Evolutionary conservation across 2,329 filamentous ascomycete genomes (phyloP), one percentile per base, ranked within the genome.

Genomic region (Cadophora malorum): DNA sequence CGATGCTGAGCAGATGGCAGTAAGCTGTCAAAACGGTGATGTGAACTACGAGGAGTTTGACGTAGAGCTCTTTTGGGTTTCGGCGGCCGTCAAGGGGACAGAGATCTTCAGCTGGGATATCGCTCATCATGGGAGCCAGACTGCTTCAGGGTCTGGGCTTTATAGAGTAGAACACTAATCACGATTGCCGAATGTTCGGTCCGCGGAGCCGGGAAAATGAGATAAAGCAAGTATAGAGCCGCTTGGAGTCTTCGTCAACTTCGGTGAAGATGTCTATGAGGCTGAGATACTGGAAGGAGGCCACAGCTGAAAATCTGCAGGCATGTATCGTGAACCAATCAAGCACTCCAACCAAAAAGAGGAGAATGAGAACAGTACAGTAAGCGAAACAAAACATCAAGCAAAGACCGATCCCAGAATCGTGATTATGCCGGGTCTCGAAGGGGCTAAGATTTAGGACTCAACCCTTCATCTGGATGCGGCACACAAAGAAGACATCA

Each of bases 31-130:
- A 12, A 10, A 41, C 35, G 10, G 19, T 59, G 55, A 59, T 38
- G 38, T 59, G 55, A 21, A 59, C 55, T 31, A 38, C 55, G 6
- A 25, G 9, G 16, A 59, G 16, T 59, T 38, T 59, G 31, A 59
- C 21, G 9, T 16, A 59, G 31, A 38, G 55, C 19, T 59, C 31
- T 21, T 21, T 59, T 38, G 55, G 21, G 10, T 31, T 38, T 12
- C 55, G 55, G 21, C 55, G 55, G 5, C 31, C 16, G 5, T 59
- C 55, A 31, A 59, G 9, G 31, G 55, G 16, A 21, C 55, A 59
- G 55, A 38, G 31, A 8, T 59, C 31, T 1, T 6, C 23, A 3
- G 50, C 23, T 53, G 2, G 50, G 23, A 53, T 28, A 3, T 23
- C 14, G 23, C 41, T 45, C 41, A 45, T 45, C 35, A 9, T 45